Conservation (phyloP, 805 yeast species). For the Metschnikowia chrysomelidarum region DNA sequence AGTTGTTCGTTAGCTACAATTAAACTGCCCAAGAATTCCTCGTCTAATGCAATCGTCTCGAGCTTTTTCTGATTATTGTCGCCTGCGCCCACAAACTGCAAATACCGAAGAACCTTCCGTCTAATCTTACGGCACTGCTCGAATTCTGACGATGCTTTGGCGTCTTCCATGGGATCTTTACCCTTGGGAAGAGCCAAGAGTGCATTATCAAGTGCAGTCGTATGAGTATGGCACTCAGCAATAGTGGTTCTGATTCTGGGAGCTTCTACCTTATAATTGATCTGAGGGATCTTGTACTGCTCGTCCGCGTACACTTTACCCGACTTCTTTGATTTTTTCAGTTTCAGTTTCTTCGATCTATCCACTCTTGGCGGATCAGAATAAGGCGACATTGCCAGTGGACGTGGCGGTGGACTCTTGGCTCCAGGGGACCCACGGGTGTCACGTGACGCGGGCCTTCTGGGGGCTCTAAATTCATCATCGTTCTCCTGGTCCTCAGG, state of each 20-base stretch:
- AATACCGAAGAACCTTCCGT: slow-evolving; percentile 72
- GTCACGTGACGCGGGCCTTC: slow-evolving; percentile 7
- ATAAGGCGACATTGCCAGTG: slow-evolving; percentile 24
- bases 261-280: slow-evolving; percentile 65
- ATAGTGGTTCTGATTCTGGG: slow-evolving; percentile 68
- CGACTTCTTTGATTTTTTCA: slow-evolving; percentile 8
- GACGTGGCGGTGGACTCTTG: slow-evolving; percentile 23
- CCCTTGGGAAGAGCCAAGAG: slow-evolving; percentile 41
- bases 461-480: slow-evolving; percentile 4
- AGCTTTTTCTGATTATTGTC: slow-evolving; percentile 27
- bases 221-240: slow-evolving; percentile 72
- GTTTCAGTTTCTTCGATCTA: too few species aligned
- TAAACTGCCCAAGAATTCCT: slow-evolving; percentile 83
- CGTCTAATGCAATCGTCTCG: slow-evolving; percentile 45
- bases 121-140: slow-evolving; percentile 74
- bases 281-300: slow-evolving; percentile 61
- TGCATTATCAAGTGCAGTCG: slow-evolving; percentile 64
- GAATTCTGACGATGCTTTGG: slow-evolving; percentile 60
- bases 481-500: slow-evolving; percentile 1
- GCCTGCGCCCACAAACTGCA: slow-evolving; percentile 72
- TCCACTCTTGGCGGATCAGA: too few species aligned
- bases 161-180: slow-evolving; percentile 61
- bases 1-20: slow-evolving; percentile 89
- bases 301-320: slow-evolving; percentile 40
- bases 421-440: neutral